Evolutionary conservation across 345 rosid species (phyloP), one percentile per base, ranked within the genome.

Genomic region (Laguncularia racemosa): DNA sequence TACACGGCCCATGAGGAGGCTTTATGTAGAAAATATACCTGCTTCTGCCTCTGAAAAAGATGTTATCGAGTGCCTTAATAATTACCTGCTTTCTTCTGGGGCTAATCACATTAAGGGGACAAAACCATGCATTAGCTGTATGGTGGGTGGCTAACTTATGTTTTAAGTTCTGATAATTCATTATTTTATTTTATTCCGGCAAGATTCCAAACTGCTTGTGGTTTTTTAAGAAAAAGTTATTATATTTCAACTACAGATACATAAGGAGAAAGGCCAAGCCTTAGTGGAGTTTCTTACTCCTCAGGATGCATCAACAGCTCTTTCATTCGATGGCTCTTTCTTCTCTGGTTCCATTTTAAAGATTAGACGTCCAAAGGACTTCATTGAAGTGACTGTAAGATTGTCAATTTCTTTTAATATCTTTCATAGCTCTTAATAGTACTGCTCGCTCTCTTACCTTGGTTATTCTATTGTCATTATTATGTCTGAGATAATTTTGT

Each of bases 251-350:
- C 44, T 70, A 74, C 84, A 89, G 99, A 80, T 84, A 48, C 81
- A 85, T 78, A 84, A 78, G 67, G 97, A 84, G 66, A 89, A 84
- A 71, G 51, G 78, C 14, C 97, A 87, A 74, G 99, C 96, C 33
- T 65, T 93, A 69, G 80, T 89, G 47, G 99, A 93, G 72, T 89
- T 93, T 78, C 92, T 89, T 64, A 89, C 97, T 23, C 90, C 97
- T 16, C 84, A 89, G 73, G 97, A 93, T 82, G 95, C 97, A 51
- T 80, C 96, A 55, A 81, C 92, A 69, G 97, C 96, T 57, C 88
- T 89, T 70, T 82, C 83, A 62, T 77, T 81, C 62, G 87, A 89
- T 75, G 95, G 97, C 63, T 51, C 67, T 66, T 71, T 62, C 59
- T 81, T 87, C 67, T 80, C 64, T 58, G 95, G 87, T 38, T 77